These are phyloP conservation scores for Boletus rubescentipes DNA, from an alignment of 768 basidiomycete genomes.

Conservation along the genomic window DNA sequence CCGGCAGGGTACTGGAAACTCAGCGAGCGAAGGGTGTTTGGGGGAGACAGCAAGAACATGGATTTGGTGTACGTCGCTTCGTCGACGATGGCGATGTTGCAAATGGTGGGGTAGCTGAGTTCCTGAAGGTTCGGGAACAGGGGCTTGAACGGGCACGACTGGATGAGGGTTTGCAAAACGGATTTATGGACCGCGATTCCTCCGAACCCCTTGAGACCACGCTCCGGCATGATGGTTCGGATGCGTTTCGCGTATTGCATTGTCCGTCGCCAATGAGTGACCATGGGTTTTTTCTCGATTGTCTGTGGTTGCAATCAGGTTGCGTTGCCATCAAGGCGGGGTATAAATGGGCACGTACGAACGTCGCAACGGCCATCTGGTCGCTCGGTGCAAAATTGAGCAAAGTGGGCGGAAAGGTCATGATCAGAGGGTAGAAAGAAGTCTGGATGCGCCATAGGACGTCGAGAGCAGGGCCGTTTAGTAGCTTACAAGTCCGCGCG, in stretches of 20 bases:
- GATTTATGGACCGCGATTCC: conserved; percentile 15
- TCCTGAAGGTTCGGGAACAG: conserved; percentile 25
- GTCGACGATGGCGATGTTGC: conserved; percentile 19
- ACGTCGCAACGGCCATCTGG: conserved; percentile 13
- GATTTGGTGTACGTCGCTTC: conserved; percentile 10
- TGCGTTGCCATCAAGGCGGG: too few species aligned
- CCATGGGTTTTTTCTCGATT: conserved; percentile 11
- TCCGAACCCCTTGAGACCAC: conserved; percentile 1
- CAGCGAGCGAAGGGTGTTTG: conserved; percentile 4
- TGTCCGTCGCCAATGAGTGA: conserved; percentile 19
- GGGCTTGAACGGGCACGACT: conserved; percentile 21
- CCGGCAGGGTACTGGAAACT: conserved; percentile 16
- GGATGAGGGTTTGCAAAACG: conserved; percentile 17
- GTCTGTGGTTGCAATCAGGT: conserved; percentile 3
- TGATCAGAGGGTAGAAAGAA: conserved; percentile 16
- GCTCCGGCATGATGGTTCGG: conserved; percentile 11
- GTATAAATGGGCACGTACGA: conserved; percentile 10
- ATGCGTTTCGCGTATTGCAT: conserved; percentile 22
- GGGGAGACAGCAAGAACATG: conserved; percentile 10
- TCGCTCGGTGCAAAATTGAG: conserved; percentile 16
- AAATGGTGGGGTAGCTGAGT: conserved; percentile 14
- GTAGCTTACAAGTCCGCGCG: conserved; percentile 16
- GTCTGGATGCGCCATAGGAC: conserved; percentile 22
- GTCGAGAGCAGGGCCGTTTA: conserved; percentile 21
- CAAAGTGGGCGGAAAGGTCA: conserved; percentile 17